A percentile compares a stretch with the other conserved stretches of the same genome.
These are phyloP conservation scores for Annulohypoxylon truncatum DNA, from an alignment of 2,329 filamentous ascomycete genomes.

Conservation along the genomic window DNA sequence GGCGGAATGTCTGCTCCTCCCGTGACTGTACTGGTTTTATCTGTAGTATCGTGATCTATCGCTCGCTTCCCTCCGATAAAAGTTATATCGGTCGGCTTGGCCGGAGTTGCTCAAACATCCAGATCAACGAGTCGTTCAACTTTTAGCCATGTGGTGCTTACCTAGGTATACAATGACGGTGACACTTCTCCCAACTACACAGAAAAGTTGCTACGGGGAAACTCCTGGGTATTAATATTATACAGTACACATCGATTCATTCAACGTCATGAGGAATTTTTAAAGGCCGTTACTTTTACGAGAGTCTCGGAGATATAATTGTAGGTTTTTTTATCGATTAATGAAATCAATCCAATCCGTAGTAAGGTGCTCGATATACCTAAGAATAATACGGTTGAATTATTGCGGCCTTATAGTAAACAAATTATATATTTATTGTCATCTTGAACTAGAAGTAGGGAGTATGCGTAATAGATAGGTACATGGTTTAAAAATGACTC, in stretches of 20 bases:
- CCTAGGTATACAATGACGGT: neutral
- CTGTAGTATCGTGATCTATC: slow-evolving; percentile 6
- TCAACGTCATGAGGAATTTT: neutral
- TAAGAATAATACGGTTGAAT: too few species aligned
- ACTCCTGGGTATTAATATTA: too few species aligned
- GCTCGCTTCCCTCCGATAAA: slow-evolving; percentile 10
- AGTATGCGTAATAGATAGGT: neutral
- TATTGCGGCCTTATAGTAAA: too few species aligned
- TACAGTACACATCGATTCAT: too few species aligned
- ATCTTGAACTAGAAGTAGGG: neutral
- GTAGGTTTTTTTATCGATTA: neutral
- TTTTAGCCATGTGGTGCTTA: neutral
- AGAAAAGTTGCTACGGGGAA: too few species aligned
- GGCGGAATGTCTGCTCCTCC: slow-evolving; percentile 21
- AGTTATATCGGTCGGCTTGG: neutral
- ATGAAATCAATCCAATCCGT: neutral
- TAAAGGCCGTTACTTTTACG: neutral
- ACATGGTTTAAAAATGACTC: neutral
- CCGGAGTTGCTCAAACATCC: neutral
- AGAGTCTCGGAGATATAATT: neutral
- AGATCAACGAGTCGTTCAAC: neutral
- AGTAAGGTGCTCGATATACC: too few species aligned
- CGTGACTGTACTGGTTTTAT: neutral
- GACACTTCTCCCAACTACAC: neutral
- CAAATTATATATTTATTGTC: neutral